Conservation (phyloP, 805 yeast genomes). For the Teunomyces lycoperdinae region DNA sequence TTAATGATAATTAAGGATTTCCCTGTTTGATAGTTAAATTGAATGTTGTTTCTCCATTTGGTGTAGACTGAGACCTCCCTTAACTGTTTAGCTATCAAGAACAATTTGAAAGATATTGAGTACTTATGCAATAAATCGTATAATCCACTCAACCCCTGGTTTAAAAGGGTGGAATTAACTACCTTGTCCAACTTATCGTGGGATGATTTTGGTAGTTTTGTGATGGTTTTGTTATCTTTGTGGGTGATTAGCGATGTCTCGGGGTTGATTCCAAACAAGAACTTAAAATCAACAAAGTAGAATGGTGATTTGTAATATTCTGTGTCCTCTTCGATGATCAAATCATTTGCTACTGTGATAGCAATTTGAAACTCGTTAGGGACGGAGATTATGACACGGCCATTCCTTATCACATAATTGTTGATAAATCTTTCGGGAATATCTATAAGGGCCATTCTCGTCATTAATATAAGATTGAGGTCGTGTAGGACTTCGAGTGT, state of each 20-base stretch:
- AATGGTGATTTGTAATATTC: conserved; percentile 56
- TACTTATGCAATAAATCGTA: conserved; percentile 57
- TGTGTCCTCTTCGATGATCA: conserved; percentile 49
- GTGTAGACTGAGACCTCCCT: conserved; percentile 41
- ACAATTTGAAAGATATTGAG: conserved; percentile 62
- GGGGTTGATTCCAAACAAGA: conserved; percentile 51
- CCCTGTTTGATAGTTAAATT: conserved; percentile 55
- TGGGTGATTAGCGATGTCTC: conserved; percentile 33
- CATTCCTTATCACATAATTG: conserved; percentile 67
- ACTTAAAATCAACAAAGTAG: conserved; percentile 73
- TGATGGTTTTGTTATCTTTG: conserved; percentile 20
- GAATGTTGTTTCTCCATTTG: conserved; percentile 59
- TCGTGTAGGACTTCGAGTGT: conserved; percentile 62
- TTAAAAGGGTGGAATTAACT: conserved; percentile 51
- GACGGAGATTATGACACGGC: conserved; percentile 66
- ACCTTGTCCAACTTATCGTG: conserved; percentile 48
- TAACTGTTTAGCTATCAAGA: conserved; percentile 57
- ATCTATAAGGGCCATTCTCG: conserved; percentile 68
- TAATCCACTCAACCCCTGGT: conserved; percentile 48
- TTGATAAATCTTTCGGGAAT: conserved; percentile 61
- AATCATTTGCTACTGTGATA: conserved; percentile 68
- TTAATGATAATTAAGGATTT: conserved; percentile 52
- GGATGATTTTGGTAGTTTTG: conserved; percentile 30
- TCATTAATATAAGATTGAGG: conserved; percentile 68
- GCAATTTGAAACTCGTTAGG: conserved; percentile 58